These are phyloP conservation scores for Stephanodiscus triporus DNA, from an alignment of 108 stramenopile genomes.

Conservation along the genomic window DNA sequence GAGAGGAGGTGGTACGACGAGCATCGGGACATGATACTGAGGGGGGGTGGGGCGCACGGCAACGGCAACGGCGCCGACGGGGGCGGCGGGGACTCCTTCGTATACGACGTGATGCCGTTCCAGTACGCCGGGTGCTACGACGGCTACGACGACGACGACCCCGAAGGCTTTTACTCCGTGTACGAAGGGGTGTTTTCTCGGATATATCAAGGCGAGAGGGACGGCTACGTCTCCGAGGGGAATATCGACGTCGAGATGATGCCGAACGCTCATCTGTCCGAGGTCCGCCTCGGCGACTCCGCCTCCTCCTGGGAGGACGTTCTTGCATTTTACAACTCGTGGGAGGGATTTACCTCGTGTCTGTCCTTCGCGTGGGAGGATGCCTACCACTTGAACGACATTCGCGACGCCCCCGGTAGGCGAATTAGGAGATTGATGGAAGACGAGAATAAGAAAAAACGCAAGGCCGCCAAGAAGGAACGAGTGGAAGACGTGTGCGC, in stretches of 20 bases:
- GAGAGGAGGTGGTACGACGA: slow-evolving; percentile 95
- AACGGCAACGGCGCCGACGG: slow-evolving; percentile 27
- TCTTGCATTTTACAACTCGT: slow-evolving; percentile 68
- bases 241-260: slow-evolving; percentile 50
- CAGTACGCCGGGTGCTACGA: slow-evolving; percentile 73
- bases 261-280: slow-evolving; percentile 45
- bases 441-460: slow-evolving; percentile 84
- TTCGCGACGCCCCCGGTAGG: slow-evolving; percentile 72
- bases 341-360: slow-evolving; percentile 78
- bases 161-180: slow-evolving; percentile 63
- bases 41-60: slow-evolving; percentile 45
- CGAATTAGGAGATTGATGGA: slow-evolving; percentile 83
- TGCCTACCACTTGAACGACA: slow-evolving; percentile 60
- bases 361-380: slow-evolving; percentile 88
- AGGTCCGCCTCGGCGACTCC: slow-evolving; percentile 65
- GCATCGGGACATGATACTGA: slow-evolving; percentile 84
- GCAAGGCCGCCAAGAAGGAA: slow-evolving; percentile 67
- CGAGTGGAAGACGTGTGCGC: slow-evolving; percentile 76
- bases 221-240: slow-evolving; percentile 57
- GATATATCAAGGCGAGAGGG: slow-evolving; percentile 68
- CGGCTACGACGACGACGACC: slow-evolving; percentile 67
- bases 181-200: slow-evolving; percentile 69
- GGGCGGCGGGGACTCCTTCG: slow-evolving; percentile 47
- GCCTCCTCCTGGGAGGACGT: slow-evolving; percentile 62
- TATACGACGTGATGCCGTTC: slow-evolving; percentile 79